These are phyloP conservation scores for Metschnikowia orientalis DNA, from an alignment of 805 yeast genomes.

Conservation along the genomic window DNA sequence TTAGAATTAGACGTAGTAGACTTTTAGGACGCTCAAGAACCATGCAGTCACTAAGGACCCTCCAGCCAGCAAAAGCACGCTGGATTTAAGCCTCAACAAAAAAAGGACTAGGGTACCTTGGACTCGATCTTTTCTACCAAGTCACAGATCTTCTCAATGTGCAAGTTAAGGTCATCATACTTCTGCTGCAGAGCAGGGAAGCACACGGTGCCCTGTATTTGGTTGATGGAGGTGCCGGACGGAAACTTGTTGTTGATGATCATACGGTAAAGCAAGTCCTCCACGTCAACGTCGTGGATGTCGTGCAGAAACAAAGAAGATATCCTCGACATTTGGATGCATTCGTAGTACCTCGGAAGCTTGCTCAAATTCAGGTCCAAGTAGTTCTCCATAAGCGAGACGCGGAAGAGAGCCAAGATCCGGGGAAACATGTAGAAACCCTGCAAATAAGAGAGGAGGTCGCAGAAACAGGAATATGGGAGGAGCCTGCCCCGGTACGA, in stretches of 20 bases:
- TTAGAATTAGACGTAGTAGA: too few species aligned
- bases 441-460: slow-evolving; percentile 10
- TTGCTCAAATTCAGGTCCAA: slow-evolving; percentile 30
- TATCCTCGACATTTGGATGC: slow-evolving; percentile 22
- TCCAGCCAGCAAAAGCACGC: too few species aligned
- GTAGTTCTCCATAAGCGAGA: slow-evolving; percentile 20
- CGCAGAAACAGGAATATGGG: slow-evolving; percentile 14
- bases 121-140: slow-evolving; percentile 16
- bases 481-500: slow-evolving; percentile 14
- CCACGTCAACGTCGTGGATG: slow-evolving; percentile 17
- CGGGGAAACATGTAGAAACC: slow-evolving; percentile 7
- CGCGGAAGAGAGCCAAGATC: slow-evolving; percentile 3
- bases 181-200: slow-evolving; percentile 20
- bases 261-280: slow-evolving; percentile 31
- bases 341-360: slow-evolving; percentile 28
- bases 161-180: slow-evolving; percentile 20
- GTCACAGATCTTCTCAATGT: slow-evolving; percentile 26
- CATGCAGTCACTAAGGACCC: too few species aligned
- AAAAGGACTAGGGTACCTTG: too few species aligned
- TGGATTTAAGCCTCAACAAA: too few species aligned
- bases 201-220: slow-evolving; percentile 21
- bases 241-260: slow-evolving; percentile 31
- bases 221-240: slow-evolving; percentile 30
- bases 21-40: too few species aligned
- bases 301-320: slow-evolving; percentile 17